Evolutionary conservation across 2,329 filamentous ascomycete species (phyloP).

Genomic region (Lachnellula suecica): DNA sequence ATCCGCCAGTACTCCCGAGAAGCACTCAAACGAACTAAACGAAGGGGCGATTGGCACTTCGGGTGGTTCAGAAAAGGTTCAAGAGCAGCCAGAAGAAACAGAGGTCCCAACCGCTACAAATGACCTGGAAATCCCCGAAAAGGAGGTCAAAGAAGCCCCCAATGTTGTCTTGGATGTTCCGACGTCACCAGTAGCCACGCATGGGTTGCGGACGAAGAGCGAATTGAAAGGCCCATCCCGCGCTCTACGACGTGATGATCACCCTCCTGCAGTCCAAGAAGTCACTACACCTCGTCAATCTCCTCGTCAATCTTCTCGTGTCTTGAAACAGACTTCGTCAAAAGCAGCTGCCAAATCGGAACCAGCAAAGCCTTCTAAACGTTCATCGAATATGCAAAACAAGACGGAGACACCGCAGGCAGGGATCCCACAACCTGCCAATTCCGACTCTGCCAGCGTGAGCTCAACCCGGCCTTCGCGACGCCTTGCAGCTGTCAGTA

Average conservation of each 20-base stretch:
- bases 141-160: too few relatives aligned
- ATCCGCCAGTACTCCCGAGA: too few relatives aligned
- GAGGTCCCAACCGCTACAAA: too few relatives aligned
- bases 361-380: not conserved
- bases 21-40: too few relatives aligned
- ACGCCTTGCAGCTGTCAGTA: not conserved
- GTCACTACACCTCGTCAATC: slow-evolving; percentile 4
- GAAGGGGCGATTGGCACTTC: too few relatives aligned
- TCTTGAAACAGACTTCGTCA: too few relatives aligned
- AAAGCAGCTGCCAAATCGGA: not conserved
- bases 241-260: slow-evolving; percentile 1
- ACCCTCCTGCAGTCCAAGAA: not conserved
- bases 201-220: slow-evolving; percentile 7
- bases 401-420: not conserved
- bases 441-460: not conserved
- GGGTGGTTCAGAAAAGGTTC: too few relatives aligned
- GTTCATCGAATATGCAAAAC: not conserved
- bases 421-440: not conserved
- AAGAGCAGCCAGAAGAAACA: too few relatives aligned
- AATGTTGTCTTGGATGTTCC: too few relatives aligned
- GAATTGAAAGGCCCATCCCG: slow-evolving; percentile 12
- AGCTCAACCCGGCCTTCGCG: not conserved
- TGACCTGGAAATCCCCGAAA: too few relatives aligned
- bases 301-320: not conserved
- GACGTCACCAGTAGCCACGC: not conserved